Base-by-base conservation (phyloP, 257 asterid genomes). In the Scutellaria baicalensis region DNA sequence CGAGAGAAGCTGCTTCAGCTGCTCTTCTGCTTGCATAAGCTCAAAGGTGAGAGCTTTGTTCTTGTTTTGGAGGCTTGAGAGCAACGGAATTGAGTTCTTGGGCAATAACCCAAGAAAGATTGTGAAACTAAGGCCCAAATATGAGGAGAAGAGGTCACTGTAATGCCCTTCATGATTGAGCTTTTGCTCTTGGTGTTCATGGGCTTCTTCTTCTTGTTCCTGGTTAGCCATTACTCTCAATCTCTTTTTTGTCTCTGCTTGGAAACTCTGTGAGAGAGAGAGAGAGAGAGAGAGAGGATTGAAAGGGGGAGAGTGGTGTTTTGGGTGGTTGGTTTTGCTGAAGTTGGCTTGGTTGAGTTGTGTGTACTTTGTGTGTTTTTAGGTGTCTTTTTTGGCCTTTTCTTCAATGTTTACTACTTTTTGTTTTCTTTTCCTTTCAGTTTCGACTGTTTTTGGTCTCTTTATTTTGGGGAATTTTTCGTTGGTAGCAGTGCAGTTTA, bases 1-100 rank as follows among this genome's bases (percentile, higher is more conserved):
- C 0, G 89, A 86, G 51, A 71, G 84, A 1, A 91, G 87, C 87
- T 88, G 91, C 18, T 68, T 81, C 0, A 91, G 81, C 87, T 94
- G 87, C 52, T 94, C 98, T 83, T 94, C 92, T 3, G 97, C 90
- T 31, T 84, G 89, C 70, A 42, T 66, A 0, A 94, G 96, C 88
- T 82, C 83, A 33, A 71, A 75, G 79, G 81, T 52, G 42, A 94
- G 89, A 69, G 84, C 82, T 76, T 85, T 78, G 84, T 89, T 88
- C 45, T 72, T 83, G 73, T 23, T 51, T 35, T 82, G 91, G 63
- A 88, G 91, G 0, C 77, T 47, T 1, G 95, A 60, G 64, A 89
- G 70, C 20, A 91, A 42, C 33, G 95, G 72, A 58, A 85, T 58
- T n/a, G 93, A 69, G 76, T 82, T 81, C 23, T 73, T 74, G 21